A percentile compares a stretch with the other conserved stretches of the same genome.
Conservation (phyloP, 805 yeast species). For the Wickerhamomyces ciferrii region DNA sequence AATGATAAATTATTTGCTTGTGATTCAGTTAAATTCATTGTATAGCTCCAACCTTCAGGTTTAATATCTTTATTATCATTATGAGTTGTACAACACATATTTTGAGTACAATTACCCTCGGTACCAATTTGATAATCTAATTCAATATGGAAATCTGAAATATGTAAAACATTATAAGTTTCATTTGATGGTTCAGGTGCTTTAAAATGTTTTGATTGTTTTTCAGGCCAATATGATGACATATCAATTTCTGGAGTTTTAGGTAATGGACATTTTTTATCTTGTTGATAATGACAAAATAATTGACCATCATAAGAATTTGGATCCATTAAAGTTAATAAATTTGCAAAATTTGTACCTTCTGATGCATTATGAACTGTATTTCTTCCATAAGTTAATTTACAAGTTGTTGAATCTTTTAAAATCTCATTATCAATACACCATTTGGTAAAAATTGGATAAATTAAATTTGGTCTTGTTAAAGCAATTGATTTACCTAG, state of each 20-base stretch:
- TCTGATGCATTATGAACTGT: constrained; percentile 30
- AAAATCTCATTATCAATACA: constrained; percentile 30
- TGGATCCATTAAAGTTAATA: constrained; percentile 47
- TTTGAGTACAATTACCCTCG: constrained; percentile 49
- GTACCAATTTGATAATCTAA: constrained; percentile 47
- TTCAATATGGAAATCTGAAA: constrained; percentile 64
- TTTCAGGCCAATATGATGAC: constrained; percentile 38
- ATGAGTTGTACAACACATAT: constrained; percentile 55
- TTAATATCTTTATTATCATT: not conserved
- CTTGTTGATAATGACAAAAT: constrained; percentile 49
- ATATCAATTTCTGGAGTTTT: constrained; percentile 43
- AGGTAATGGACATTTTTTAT: constrained; percentile 46
- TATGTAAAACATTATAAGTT: constrained; percentile 56
- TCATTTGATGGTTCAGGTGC: constrained; percentile 39
- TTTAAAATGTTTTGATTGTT: constrained; percentile 35
- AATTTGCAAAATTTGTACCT: constrained; percentile 45
- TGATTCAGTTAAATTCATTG: constrained; percentile 6
- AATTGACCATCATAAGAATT: constrained; percentile 50
- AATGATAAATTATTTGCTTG: constrained; percentile 9
- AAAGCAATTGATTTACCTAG: constrained; percentile 33
- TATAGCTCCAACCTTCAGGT: not conserved
- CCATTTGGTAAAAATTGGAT: constrained; percentile 37
- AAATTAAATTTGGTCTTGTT: constrained; percentile 35
- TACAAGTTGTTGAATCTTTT: constrained; percentile 21
- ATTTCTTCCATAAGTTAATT: constrained; percentile 27